phyloP scores from a whole-genome alignment of 2,329 filamentous ascomycete species.

The Arthrobotrys sphaeroides region DNA sequence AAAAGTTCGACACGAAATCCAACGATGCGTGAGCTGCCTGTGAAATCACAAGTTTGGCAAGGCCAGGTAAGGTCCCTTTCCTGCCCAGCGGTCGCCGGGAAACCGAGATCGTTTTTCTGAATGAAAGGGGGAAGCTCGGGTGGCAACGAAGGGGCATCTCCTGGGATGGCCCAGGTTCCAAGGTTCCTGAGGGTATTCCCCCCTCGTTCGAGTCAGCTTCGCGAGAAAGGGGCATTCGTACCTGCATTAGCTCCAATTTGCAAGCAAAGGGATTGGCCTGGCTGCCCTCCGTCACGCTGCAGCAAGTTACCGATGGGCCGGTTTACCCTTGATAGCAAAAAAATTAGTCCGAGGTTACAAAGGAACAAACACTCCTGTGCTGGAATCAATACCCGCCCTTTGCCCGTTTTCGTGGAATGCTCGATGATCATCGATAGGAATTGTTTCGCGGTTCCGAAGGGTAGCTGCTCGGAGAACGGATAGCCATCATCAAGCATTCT shows the following conservation, averaged over 20 bases:
- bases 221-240: conserved; percentile 36
- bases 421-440: conserved; percentile 33
- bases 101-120: conserved; percentile 34
- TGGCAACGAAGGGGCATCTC: conserved; percentile 34
- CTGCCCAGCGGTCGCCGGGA: conserved; percentile 36
- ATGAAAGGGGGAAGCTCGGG: conserved; percentile 49
- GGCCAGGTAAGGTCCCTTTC: conserved; percentile 21
- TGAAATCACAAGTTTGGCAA: conserved; percentile 22
- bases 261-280: conserved; percentile 33
- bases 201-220: conserved; percentile 27
- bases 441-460: conserved; percentile 18
- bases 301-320: conserved; percentile 27
- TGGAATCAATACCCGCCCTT: conserved; percentile 40
- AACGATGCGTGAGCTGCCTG: conserved; percentile 35
- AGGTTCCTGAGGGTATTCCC: conserved; percentile 7
- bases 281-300: conserved; percentile 42
- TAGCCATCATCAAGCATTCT: conserved; percentile 18
- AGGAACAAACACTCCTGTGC: conserved; percentile 2
- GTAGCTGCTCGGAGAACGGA: conserved; percentile 15
- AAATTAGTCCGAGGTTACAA: conserved; percentile 24
- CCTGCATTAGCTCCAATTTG: conserved; percentile 52
- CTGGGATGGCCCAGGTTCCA: conserved; percentile 39
- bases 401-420: conserved; percentile 20
- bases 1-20: conserved; percentile 22
- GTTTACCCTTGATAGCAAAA: conserved; percentile 31